These are phyloP conservation scores for Domatiomyces globalis DNA, from an alignment of 2,329 filamentous ascomycete genomes.

Conservation along the genomic window DNA sequence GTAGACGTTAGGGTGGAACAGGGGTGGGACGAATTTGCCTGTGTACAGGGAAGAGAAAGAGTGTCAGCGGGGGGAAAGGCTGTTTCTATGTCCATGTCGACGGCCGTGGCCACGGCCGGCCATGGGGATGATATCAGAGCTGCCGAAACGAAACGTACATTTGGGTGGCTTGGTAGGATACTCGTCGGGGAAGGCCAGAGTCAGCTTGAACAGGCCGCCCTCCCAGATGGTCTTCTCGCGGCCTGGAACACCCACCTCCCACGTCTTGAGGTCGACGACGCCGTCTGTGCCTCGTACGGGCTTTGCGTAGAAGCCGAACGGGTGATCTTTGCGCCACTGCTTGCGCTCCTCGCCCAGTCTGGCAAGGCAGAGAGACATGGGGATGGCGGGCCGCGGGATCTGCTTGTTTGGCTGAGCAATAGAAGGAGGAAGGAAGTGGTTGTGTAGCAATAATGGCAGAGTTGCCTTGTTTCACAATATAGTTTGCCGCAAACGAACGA, in stretches of 20 bases:
- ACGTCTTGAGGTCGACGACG: constrained; percentile 79
- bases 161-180: constrained; percentile 98
- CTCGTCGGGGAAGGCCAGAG: constrained; percentile 86
- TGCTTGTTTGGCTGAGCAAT: not conserved
- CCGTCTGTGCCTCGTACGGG: constrained; percentile 61
- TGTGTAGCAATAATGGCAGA: not conserved
- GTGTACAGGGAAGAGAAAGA: not conserved
- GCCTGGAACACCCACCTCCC: constrained; percentile 93
- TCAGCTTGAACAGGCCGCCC: constrained; percentile 91
- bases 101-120: no score
- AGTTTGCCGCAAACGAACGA: not conserved
- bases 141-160: constrained; percentile 41
- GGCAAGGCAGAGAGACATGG: constrained; percentile 79
- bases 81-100: no score
- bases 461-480: not conserved
- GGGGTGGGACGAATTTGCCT: constrained; percentile 93
- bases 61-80: not conserved
- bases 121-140: not conserved
- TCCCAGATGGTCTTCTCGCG: constrained; percentile 97
- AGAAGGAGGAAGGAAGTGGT: not conserved
- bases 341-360: constrained; percentile 79
- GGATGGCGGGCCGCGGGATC: not conserved
- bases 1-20: constrained; percentile 98
- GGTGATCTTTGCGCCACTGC: constrained; percentile 63
- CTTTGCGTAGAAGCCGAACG: constrained; percentile 92